A percentile compares a stretch with the other conserved stretches of the same genome.
Conservation (phyloP, 768 basidiomycete species). For the Galerina sulciceps region DNA sequence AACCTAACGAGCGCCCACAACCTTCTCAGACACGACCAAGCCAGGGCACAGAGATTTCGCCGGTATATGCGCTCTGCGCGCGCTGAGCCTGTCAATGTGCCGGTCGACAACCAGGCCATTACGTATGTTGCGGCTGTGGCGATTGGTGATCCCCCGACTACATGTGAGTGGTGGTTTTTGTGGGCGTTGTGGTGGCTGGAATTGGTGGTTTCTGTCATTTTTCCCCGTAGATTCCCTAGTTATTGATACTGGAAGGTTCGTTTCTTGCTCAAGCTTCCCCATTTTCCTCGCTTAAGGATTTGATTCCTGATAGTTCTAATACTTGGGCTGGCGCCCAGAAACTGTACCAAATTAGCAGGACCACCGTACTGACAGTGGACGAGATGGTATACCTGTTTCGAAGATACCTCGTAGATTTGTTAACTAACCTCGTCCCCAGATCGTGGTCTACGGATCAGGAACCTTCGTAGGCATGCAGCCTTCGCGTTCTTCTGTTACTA, state of each 20-base stretch:
- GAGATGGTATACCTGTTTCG: conserved; percentile 39
- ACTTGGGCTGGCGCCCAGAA: conserved; percentile 68
- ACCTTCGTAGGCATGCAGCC: conserved; percentile 48
- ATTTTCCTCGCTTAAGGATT: background rate
- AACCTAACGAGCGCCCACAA: conserved; percentile 19
- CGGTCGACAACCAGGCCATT: conserved; percentile 27
- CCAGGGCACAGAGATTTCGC: conserved; percentile 10
- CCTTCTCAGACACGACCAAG: conserved; percentile 17
- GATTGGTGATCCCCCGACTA: conserved; percentile 55
- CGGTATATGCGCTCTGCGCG: background rate
- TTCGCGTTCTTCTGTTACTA: background rate
- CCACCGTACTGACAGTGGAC: conserved; percentile 49
- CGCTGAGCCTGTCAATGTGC: background rate
- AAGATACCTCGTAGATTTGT: background rate
- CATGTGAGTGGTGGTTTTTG: conserved; percentile 38
- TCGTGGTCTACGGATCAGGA: conserved; percentile 62
- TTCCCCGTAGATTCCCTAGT: conserved; percentile 44
- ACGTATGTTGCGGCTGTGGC: conserved; percentile 49
- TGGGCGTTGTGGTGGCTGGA: background rate
- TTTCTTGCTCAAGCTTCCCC: conserved; percentile 1
- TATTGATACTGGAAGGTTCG: conserved; percentile 59
- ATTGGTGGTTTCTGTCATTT: background rate
- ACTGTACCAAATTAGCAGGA: conserved; percentile 42
- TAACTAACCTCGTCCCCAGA: conserved; percentile 27
- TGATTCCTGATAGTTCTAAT: conserved; percentile 51